Evolutionary conservation across 352 stramenopile species (phyloP).

Genomic region (Phytophthora agathidicida): DNA sequence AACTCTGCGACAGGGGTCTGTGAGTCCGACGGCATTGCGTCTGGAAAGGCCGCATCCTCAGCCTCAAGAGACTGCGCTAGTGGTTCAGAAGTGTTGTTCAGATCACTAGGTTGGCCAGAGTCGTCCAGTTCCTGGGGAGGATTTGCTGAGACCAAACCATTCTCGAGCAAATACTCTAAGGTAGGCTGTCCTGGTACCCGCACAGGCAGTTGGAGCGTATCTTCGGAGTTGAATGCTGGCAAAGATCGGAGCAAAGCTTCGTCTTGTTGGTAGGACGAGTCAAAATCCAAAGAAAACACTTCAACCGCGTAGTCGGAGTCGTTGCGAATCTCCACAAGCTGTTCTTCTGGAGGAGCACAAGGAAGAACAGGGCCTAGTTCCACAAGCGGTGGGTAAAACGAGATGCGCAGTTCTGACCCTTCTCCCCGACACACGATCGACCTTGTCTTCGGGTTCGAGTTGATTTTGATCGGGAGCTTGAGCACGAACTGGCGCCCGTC

Average conservation of each 20-base stretch:
- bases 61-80: constrained; percentile 4
- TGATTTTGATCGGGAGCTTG: constrained; percentile 91
- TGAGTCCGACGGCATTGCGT: not conserved
- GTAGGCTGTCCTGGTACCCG: constrained; percentile 69
- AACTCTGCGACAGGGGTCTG: constrained; percentile 2
- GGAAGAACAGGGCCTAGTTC: constrained; percentile 91
- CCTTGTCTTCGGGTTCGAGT: constrained; percentile 76
- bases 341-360: constrained; percentile 48
- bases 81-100: not conserved
- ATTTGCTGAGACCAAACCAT: constrained; percentile 38
- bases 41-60: not conserved
- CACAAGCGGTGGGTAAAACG: constrained; percentile 81
- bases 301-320: constrained; percentile 90
- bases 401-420: constrained; percentile 78
- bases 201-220: constrained; percentile 75
- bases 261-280: constrained; percentile 81
- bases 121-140: not conserved
- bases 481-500: constrained; percentile 79
- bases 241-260: constrained; percentile 80
- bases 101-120: not conserved
- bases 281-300: constrained; percentile 93
- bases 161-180: constrained; percentile 57
- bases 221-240: constrained; percentile 63
- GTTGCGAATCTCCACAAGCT: constrained; percentile 85
- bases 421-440: constrained; percentile 81